These are phyloP conservation scores for Albizia julibrissin DNA, from an alignment of 306 rosid genomes.

Conservation along the genomic window DNA sequence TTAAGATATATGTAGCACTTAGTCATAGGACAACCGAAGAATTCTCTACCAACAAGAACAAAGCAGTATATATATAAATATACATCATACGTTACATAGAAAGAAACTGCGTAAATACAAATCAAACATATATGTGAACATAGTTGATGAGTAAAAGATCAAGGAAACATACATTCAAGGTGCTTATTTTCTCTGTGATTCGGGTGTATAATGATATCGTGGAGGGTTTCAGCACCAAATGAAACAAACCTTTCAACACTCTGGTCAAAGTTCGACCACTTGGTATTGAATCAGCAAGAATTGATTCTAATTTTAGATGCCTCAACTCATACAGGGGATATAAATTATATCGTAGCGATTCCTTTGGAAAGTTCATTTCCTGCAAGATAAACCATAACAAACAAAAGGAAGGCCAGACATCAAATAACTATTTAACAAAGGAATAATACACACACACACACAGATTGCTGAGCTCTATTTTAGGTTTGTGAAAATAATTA, in stretches of 20 bases:
- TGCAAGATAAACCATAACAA: not conserved
- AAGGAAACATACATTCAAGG: not conserved
- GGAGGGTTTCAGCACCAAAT: not conserved
- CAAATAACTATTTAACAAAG: not conserved
- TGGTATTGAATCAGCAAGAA: not conserved
- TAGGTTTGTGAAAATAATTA: not conserved
- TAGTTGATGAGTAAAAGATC: not conserved
- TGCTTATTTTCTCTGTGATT: not conserved
- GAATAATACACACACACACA: not conserved
- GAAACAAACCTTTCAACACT: not conserved
- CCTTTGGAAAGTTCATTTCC: not conserved
- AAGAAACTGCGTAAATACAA: not conserved
- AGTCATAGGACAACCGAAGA: not conserved
- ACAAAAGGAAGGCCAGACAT: not conserved
- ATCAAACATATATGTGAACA: not conserved
- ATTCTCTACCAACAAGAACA: too few relatives aligned
- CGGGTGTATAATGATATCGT: not conserved
- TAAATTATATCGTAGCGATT: accelerated
- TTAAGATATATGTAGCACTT: not conserved
- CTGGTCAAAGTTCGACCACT: not conserved
- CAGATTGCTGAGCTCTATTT: not conserved
- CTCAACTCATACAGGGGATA: not conserved
- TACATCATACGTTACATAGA: too few relatives aligned
- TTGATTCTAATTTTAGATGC: not conserved
- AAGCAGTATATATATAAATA: not conserved